Evolutionary conservation across 345 rosid genomes (phyloP), one percentile per base, ranked within the genome.

Genomic region (Eucalyptus curtisii): DNA sequence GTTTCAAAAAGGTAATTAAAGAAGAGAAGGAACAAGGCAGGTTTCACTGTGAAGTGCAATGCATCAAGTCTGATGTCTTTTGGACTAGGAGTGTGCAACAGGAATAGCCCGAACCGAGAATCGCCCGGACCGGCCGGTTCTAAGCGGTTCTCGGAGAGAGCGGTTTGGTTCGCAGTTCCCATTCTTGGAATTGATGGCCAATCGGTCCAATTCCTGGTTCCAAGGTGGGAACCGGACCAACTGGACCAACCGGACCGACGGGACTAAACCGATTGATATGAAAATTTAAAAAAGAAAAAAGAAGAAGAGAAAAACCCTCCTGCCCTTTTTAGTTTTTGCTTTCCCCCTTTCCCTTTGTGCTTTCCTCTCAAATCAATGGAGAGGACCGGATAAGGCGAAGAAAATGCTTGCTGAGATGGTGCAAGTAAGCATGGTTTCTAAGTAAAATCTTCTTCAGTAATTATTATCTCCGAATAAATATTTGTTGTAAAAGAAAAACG

Each of bases 371-470:
- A 85, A 95, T 97, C 14, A 98, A 98, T 55, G 96, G 96, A 86
- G 99, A 95, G 68, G 99, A 98, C 42, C 99, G 97, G 92, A 95
- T 47, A 98, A 98, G 89, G 99, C 99, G 4, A 98, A 95, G 95
- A 96, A 95, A 92, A 97, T 97, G 98, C 93, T 98, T 61, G 94
- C 98, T 27, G 99, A 98, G 92, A 98, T 98, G 99, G 99, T 98
- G 52, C 98, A 98, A 90, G 98, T 97, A 49, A 96, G 99, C 91
- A 97, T 96, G 99, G 99, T 97, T 76, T 93, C 88, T 8, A 94
- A 94, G 87, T 95, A 92, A 93, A 88, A 53, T 86, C 48, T 87
- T 27, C 57, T 16, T 71, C 27, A 1, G 20, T 37, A 71, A 71
- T 19, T 19, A 71, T 37, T 14, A 5, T 71, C 45, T 37, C 3